phyloP scores from a whole-genome alignment of 2,329 filamentous ascomycete species.

The Neoscytalidium dimidiatum region DNA sequence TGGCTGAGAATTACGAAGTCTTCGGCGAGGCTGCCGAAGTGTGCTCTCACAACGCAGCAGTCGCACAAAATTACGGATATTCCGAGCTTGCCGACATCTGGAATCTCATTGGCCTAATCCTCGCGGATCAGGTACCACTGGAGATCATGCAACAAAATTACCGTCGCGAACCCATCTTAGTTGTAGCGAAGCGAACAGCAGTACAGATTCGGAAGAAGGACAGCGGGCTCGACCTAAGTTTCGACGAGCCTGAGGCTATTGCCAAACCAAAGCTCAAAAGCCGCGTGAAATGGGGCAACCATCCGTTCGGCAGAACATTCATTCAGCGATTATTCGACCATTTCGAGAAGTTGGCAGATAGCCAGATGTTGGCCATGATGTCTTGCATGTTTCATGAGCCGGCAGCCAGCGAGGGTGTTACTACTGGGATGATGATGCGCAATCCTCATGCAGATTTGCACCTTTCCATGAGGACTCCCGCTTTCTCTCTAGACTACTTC shows the following conservation, averaged over 20 bases:
- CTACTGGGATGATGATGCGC: constrained; percentile 35
- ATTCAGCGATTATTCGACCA: constrained; percentile 60
- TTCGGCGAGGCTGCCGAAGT: constrained; percentile 81
- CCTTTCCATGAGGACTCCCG: constrained; percentile 46
- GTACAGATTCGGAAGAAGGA: constrained; percentile 53
- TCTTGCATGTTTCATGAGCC: constrained; percentile 60
- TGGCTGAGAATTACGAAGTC: constrained; percentile 79
- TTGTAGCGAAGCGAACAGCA: constrained; percentile 67
- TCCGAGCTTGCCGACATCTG: constrained; percentile 78
- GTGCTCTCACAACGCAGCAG: constrained; percentile 78
- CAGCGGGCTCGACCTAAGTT: constrained; percentile 51
- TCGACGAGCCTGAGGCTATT: constrained; percentile 44
- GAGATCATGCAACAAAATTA: constrained; percentile 60
- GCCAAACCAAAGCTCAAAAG: constrained; percentile 42
- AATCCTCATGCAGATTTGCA: constrained; percentile 31
- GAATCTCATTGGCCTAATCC: constrained; percentile 75
- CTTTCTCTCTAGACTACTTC: constrained; percentile 51
- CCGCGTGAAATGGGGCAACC: constrained; percentile 58
- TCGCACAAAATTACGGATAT: constrained; percentile 72
- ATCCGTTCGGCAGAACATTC: constrained; percentile 58
- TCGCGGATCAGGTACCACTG: constrained; percentile 75
- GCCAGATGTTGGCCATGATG: constrained; percentile 67
- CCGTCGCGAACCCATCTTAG: constrained; percentile 62
- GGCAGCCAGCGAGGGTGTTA: constrained; percentile 42
- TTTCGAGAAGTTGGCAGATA: constrained; percentile 62